Conservation (phyloP, 176 grass and related monocot genomes). For the Avena atlantica region DNA sequence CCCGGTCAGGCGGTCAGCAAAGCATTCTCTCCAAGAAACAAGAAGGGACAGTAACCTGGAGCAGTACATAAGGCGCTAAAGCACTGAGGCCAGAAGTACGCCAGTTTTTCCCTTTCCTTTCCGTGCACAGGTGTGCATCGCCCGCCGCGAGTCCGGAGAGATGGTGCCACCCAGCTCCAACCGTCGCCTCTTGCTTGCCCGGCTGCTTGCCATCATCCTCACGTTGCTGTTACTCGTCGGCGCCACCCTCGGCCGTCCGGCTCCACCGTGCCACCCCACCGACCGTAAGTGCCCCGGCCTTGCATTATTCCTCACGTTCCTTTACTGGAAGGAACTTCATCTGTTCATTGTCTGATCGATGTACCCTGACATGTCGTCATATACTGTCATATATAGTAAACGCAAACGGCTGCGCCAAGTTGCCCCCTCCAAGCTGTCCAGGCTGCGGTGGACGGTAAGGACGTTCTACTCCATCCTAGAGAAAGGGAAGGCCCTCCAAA, state of each 20-base stretch:
- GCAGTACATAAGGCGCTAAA: too few species aligned
- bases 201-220: slow-evolving; percentile 13
- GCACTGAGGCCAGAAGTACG: too few species aligned
- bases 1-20: too few species aligned
- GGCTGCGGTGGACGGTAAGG: background rate
- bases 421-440: background rate
- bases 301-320: too few species aligned
- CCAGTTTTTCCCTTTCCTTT: too few species aligned
- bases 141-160: background rate
- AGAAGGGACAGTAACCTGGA: too few species aligned
- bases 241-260: too few species aligned
- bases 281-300: background rate
- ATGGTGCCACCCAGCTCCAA: background rate
- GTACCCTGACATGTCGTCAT: background rate
- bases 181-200: background rate
- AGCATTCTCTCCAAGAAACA: too few species aligned
- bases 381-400: background rate
- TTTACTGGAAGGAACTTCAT: too few species aligned
- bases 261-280: background rate
- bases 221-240: background rate
- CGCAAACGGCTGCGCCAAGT: background rate
- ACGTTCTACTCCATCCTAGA: too few species aligned
- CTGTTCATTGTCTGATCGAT: background rate
- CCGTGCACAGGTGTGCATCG: too few species aligned
- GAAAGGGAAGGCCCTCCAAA: background rate